Conservation (phyloP, 1,284 basidiomycete genomes). For the Neotropicomus parvogracilis region DNA sequence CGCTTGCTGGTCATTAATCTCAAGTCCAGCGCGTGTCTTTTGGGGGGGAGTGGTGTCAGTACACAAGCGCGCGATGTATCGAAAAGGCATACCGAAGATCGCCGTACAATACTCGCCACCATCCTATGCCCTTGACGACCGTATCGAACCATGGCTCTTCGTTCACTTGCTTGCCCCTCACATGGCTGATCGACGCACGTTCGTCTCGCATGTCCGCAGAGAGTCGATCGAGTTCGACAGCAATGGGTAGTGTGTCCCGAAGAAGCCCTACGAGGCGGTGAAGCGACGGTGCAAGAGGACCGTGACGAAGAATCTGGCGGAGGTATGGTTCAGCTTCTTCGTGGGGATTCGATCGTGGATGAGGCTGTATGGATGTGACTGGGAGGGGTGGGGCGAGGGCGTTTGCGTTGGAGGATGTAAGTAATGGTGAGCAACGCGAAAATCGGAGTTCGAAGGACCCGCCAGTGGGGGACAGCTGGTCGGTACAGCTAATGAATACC, state of each 20-base stretch:
- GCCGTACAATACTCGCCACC: slow-evolving; percentile 73
- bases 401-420: slow-evolving; percentile 28
- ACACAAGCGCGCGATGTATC: neutral
- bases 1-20: slow-evolving; percentile 65
- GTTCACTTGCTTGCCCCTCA: slow-evolving; percentile 15
- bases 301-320: slow-evolving; percentile 59
- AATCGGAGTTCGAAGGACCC: slow-evolving; percentile 73
- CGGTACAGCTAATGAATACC: slow-evolving; percentile 69
- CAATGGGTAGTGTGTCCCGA: slow-evolving; percentile 70
- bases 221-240: slow-evolving; percentile 64
- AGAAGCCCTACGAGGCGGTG: slow-evolving; percentile 63
- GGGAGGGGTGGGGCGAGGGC: slow-evolving; percentile 26
- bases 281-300: slow-evolving; percentile 58
- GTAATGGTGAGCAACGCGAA: slow-evolving; percentile 44
- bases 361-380: slow-evolving; percentile 10
- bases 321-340: slow-evolving; percentile 70
- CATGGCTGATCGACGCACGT: slow-evolving; percentile 20
- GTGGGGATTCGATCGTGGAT: slow-evolving; percentile 56
- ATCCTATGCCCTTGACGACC: slow-evolving; percentile 72
- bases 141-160: slow-evolving; percentile 50
- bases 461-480: slow-evolving; percentile 60
- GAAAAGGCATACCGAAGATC: slow-evolving; percentile 48
- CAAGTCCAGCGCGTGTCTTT: slow-evolving; percentile 78
- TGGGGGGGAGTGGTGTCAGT: neutral
- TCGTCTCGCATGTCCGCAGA: slow-evolving; percentile 26